phyloP scores from a whole-genome alignment of 2,329 filamentous ascomycete species.

The Phialophora chinensis region DNA sequence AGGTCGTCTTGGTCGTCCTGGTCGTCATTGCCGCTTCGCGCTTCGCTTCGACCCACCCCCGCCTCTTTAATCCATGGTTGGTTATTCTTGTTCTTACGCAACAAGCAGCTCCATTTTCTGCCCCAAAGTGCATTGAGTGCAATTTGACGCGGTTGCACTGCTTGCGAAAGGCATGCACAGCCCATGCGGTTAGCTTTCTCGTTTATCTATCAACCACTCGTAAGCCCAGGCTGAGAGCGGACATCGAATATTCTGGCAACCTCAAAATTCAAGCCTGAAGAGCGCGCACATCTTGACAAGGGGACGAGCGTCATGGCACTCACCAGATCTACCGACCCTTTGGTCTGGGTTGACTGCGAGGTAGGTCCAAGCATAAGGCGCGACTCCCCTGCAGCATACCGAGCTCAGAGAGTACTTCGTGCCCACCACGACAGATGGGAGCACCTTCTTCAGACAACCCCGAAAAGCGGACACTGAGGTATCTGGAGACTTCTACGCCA shows the following conservation, averaged over 20 bases:
- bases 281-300: not conserved
- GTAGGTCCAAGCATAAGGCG: conserved; percentile 45
- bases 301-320: conserved; percentile 44
- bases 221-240: not conserved
- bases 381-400: not conserved
- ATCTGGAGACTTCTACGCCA: not conserved
- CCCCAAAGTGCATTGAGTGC: not conserved
- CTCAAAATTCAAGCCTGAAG: not conserved
- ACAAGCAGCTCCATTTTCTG: not conserved
- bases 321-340: conserved; percentile 63
- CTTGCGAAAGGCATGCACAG: not conserved
- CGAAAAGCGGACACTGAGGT: not conserved
- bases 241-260: not conserved
- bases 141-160: not conserved
- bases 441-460: not conserved
- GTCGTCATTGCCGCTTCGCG: not conserved
- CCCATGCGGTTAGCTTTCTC: not conserved
- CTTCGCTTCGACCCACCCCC: not conserved
- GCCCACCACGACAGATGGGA: not conserved
- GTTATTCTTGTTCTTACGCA: not conserved
- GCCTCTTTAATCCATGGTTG: not conserved
- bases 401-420: not conserved
- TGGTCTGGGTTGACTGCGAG: conserved; percentile 88
- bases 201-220: not conserved
- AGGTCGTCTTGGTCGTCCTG: not conserved